Evolutionary conservation across 2,329 filamentous ascomycete species (phyloP).

Genomic region (Verticillium tricorpus): DNA sequence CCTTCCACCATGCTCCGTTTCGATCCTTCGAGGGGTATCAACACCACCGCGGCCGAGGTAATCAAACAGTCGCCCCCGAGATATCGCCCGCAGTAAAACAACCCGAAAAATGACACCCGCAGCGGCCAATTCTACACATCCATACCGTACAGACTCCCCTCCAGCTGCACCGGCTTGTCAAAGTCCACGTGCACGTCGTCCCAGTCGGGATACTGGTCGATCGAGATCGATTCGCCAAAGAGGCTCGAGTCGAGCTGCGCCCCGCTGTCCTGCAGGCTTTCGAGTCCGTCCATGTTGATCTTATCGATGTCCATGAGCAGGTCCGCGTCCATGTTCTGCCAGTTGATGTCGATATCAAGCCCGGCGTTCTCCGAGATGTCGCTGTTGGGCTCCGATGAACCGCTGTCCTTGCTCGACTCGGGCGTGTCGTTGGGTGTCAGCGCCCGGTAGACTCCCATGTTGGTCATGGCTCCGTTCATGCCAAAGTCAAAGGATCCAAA

Average conservation of each 20-base stretch:
- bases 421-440: conserved; percentile 60
- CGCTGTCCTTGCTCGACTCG: conserved; percentile 58
- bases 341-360: conserved; percentile 49
- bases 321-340: conserved; percentile 44
- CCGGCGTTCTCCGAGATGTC: conserved; percentile 53
- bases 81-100: conserved; percentile 1
- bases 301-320: conserved; percentile 37
- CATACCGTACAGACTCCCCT: conserved; percentile 34
- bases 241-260: conserved; percentile 17
- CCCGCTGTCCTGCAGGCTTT: conserved; percentile 9
- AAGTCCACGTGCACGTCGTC: conserved; percentile 48
- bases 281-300: conserved; percentile 23
- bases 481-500: conserved; percentile 35
- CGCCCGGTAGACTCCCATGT: conserved; percentile 49
- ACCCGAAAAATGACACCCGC: conserved; percentile 4
- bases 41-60: neutral
- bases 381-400: conserved; percentile 55
- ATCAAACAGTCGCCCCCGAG: neutral
- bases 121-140: conserved; percentile 15
- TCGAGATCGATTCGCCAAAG: conserved; percentile 10
- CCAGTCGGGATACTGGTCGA: conserved; percentile 29
- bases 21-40: conserved; percentile 3
- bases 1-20: neutral
- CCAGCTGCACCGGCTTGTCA: conserved; percentile 48
- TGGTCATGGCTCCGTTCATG: conserved; percentile 44